Conservation (phyloP, 2,329 filamentous ascomycete genomes). For the Geosmithia morbida region DNA sequence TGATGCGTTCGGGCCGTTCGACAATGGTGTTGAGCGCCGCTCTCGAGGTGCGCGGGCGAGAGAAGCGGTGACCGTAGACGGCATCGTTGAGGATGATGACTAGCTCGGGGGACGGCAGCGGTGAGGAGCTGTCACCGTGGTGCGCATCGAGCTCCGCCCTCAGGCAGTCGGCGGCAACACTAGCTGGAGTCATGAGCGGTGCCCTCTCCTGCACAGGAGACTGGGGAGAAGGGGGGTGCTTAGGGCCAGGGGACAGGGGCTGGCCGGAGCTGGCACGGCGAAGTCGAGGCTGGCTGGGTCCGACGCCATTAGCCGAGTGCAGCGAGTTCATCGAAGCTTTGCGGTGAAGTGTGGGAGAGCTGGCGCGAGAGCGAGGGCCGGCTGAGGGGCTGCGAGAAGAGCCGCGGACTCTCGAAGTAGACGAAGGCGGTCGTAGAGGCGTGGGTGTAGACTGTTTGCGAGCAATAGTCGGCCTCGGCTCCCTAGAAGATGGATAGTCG, state of each 20-base stretch:
- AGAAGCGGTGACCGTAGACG: conserved; percentile 88
- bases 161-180: conserved; percentile 56
- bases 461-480: conserved; percentile 11
- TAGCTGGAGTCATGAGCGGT: conserved; percentile 28
- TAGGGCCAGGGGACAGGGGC: conserved; percentile 26
- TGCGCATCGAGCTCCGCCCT: conserved; percentile 53
- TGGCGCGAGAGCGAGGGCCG: conserved; percentile 27
- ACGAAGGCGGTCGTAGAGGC: conserved; percentile 19
- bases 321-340: conserved; percentile 45
- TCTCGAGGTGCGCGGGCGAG: conserved; percentile 65
- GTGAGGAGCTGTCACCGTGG: conserved; percentile 22
- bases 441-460: conserved; percentile 17
- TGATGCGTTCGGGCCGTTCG: conserved; percentile 82
- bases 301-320: conserved; percentile 29
- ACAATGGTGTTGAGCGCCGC: conserved; percentile 66
- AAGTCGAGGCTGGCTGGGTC: conserved; percentile 21
- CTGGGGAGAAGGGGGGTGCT: conserved; percentile 15
- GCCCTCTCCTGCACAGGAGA: conserved; percentile 19
- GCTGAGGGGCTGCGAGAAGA: conserved; percentile 24
- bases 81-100: conserved; percentile 83
- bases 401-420: conserved; percentile 9
- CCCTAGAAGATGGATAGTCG: neutral
- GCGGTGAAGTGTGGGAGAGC: conserved; percentile 34
- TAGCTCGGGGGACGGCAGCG: conserved; percentile 37
- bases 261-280: conserved; percentile 33